A percentile compares a stretch with the other conserved stretches of the same genome.
phyloP scores from a whole-genome alignment of 345 rosid species.

The Linum tenue region DNA sequence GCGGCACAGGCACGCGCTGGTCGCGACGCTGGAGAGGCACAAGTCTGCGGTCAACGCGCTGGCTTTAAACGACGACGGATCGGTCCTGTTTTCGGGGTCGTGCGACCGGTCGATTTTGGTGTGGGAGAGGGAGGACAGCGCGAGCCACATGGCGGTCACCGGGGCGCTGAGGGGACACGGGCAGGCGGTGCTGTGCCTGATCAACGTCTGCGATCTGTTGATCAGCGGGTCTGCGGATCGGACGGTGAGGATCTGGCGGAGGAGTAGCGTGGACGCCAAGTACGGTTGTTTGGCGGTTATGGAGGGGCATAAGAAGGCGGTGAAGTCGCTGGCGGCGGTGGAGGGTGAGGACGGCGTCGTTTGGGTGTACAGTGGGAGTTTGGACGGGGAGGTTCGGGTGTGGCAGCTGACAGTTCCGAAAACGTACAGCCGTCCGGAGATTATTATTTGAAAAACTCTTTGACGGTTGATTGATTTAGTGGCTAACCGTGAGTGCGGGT shows the following conservation, averaged over 20 bases:
- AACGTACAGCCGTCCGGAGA: no score
- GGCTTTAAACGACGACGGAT: constrained; percentile 62
- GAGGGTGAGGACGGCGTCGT: constrained; percentile 32
- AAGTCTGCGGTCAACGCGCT: constrained; percentile 82
- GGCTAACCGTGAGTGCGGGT: neutral
- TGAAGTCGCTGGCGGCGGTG: constrained; percentile 64
- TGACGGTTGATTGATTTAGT: no score
- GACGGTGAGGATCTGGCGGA: constrained; percentile 72
- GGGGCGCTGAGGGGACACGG: constrained; percentile 86
- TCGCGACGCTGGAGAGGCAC: constrained; percentile 73
- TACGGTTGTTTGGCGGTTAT: constrained; percentile 59
- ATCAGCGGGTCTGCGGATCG: constrained; percentile 89
- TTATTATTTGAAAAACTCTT: no score
- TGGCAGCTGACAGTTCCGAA: constrained; percentile 22
- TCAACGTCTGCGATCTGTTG: constrained; percentile 44
- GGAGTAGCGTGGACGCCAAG: constrained; percentile 40
- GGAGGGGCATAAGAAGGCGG: constrained; percentile 63
- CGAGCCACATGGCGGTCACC: constrained; percentile 54
- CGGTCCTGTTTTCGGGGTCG: constrained; percentile 77
- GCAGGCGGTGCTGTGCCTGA: constrained; percentile 58
- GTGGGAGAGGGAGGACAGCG: constrained; percentile 84
- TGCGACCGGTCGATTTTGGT: constrained; percentile 91
- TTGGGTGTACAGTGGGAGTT: constrained; percentile 47
- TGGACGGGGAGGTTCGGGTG: constrained; percentile 40
- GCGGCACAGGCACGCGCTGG: constrained; percentile 41